phyloP scores from a whole-genome alignment of 2,329 filamentous ascomycete genomes.

The Lasiodiplodia gonubiensis region DNA sequence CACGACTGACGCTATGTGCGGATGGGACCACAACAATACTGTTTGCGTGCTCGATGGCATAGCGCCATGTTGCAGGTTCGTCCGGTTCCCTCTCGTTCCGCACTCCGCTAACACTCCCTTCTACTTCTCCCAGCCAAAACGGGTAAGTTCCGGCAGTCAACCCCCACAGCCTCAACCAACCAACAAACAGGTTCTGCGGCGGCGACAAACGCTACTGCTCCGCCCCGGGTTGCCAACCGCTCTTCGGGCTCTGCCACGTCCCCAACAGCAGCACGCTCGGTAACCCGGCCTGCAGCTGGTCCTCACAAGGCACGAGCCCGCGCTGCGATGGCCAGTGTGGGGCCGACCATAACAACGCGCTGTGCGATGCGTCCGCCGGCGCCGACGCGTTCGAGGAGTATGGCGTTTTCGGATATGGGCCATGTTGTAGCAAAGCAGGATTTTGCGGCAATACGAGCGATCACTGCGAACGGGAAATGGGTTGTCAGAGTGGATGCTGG shows the following conservation, averaged over 20 bases:
- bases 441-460: conserved; percentile 24
- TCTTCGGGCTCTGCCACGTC: conserved; percentile 9
- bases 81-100: neutral
- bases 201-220: conserved; percentile 22
- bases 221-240: conserved; percentile 5
- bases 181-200: conserved; percentile 22
- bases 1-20: conserved; percentile 5
- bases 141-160: neutral
- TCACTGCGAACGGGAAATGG: conserved; percentile 4
- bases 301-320: conserved; percentile 4
- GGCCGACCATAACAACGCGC: conserved; percentile 1
- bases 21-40: neutral
- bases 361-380: conserved; percentile 1
- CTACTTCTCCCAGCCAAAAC: neutral
- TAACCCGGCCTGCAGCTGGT: conserved; percentile 23
- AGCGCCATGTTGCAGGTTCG: conserved; percentile 19
- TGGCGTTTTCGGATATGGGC: conserved; percentile 21
- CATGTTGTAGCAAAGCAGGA: conserved; percentile 20
- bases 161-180: neutral
- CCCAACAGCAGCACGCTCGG: conserved; percentile 24
- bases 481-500: conserved; percentile 26
- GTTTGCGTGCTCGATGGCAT: conserved; percentile 24
- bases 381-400: conserved; percentile 5
- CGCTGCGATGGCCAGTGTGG: conserved; percentile 28
- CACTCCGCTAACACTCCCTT: neutral